Evolutionary conservation across 2,329 filamentous ascomycete species (phyloP).

Genomic region (Aspergillus sergii): DNA sequence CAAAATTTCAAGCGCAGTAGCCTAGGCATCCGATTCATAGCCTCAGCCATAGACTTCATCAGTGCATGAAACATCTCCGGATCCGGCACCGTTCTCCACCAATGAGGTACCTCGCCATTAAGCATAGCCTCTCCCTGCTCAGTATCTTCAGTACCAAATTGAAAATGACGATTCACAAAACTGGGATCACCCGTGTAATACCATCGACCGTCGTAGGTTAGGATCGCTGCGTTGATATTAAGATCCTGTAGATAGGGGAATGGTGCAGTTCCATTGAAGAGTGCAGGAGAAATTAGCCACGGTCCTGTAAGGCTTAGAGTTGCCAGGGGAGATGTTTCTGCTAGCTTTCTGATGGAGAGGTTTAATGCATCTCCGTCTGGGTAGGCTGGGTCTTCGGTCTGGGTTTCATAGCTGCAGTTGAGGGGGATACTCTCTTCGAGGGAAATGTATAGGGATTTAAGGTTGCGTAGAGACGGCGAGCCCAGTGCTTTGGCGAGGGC

Average conservation of each 20-base stretch:
- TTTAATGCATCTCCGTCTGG: background rate
- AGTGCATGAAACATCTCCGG: background rate
- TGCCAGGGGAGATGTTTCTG: background rate
- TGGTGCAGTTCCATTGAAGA: background rate
- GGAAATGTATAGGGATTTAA: background rate
- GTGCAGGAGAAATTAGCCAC: background rate
- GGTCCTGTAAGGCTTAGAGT: background rate
- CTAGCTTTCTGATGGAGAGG: background rate
- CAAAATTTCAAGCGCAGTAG: background rate
- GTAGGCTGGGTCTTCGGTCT: background rate
- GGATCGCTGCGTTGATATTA: background rate
- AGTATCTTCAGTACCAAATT: background rate
- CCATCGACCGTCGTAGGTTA: constrained; percentile 10
- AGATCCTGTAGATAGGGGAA: background rate
- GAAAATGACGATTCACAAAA: background rate
- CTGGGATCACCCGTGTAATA: constrained; percentile 3
- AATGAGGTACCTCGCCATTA: background rate
- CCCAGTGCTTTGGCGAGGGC: background rate
- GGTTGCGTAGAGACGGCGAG: background rate
- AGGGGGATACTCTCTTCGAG: background rate
- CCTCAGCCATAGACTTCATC: background rate
- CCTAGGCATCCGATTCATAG: background rate
- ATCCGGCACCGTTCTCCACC: constrained; percentile 1
- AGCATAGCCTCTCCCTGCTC: background rate
- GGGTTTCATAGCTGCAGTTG: background rate